phyloP scores from a whole-genome alignment of 352 stramenopile genomes.

The Hyaloperonospora brassicae region DNA sequence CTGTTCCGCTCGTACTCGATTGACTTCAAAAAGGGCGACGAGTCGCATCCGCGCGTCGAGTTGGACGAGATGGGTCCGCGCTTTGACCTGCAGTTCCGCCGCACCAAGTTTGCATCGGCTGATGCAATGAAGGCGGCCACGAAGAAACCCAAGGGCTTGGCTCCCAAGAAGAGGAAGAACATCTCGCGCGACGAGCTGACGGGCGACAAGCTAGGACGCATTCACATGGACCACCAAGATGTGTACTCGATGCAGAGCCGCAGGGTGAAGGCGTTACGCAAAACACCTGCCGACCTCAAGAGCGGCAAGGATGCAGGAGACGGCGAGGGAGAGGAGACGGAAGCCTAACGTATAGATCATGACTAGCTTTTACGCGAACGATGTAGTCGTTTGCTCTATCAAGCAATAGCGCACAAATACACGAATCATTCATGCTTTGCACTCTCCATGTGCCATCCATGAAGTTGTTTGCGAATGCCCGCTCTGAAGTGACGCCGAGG shows the following conservation, averaged over 20 bases:
- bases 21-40: slow-evolving; percentile 88
- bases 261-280: slow-evolving; percentile 91
- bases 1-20: slow-evolving; percentile 96
- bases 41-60: slow-evolving; percentile 76
- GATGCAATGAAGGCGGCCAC: slow-evolving; percentile 94
- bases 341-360: slow-evolving; percentile 37
- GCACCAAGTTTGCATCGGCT: slow-evolving; percentile 91
- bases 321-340: slow-evolving; percentile 36
- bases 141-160: slow-evolving; percentile 89
- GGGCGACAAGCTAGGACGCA: slow-evolving; percentile 95
- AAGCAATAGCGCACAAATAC: slow-evolving; percentile 4
- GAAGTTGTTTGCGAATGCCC: slow-evolving; percentile 4
- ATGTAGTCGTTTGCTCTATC: slow-evolving; percentile 19
- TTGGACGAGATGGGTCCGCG: slow-evolving; percentile 88
- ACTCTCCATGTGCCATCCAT: not conserved
- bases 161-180: slow-evolving; percentile 96
- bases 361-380: slow-evolving; percentile 30
- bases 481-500: not conserved
- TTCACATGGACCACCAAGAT: slow-evolving; percentile 98
- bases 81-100: slow-evolving; percentile 87
- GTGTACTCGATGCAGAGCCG: slow-evolving; percentile 93
- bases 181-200: slow-evolving; percentile 95
- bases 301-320: slow-evolving; percentile 28
- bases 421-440: not conserved
- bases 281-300: slow-evolving; percentile 76